Base-by-base conservation (phyloP, 1,139 yeast species). In the Geotrichum carabidarum region DNA sequence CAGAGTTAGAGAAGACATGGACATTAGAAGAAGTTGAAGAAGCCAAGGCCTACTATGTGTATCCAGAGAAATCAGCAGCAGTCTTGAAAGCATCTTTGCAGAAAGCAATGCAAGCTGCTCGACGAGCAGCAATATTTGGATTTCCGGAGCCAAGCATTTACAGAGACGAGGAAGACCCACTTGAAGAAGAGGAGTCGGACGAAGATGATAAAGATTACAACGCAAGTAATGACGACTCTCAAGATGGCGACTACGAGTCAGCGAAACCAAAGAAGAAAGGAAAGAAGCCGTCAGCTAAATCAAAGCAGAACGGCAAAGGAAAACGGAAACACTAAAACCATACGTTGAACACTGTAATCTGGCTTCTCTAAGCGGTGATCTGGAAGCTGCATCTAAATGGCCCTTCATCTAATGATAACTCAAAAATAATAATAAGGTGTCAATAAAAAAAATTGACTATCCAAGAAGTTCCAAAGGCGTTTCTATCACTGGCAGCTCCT, bases 11-110 rank as follows among this genome's bases (percentile, higher is more conserved):
- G 8, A 14, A 14, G 6, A n/a, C 15, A 2, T 41, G 32, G 22
- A 38, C 37, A 15, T 12, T 8, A 12, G 34, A 44, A 22, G 57
- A 50, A 43, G 17, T 51, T 3, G 56, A 56, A 47, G 50, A 57
- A 49, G 64, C 60, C 32, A 61, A 64, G 1, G 67, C 60, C 50
- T 56, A 56, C 30, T 58, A 54, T 50, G 74, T 68, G 12, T 71
- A 68, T 56, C 57, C 67, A 51, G 62, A 61, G 31, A 57, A 61
- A 45, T 59, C 68, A 44, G 70, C 68, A 49, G 63, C 65, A 30
- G 74, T 72, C 31, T 63, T 72, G 22, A 64, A 66, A 46, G 66
- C 65, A 41, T 68, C 74, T 55, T 60, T 74, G 8, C 60, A 65
- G 36, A 62, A 65, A 58, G 74, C 74, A 0, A 59, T 65, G 44